Conservation (phyloP, 768 basidiomycete species). For the Tephrocybe sp. region DNA sequence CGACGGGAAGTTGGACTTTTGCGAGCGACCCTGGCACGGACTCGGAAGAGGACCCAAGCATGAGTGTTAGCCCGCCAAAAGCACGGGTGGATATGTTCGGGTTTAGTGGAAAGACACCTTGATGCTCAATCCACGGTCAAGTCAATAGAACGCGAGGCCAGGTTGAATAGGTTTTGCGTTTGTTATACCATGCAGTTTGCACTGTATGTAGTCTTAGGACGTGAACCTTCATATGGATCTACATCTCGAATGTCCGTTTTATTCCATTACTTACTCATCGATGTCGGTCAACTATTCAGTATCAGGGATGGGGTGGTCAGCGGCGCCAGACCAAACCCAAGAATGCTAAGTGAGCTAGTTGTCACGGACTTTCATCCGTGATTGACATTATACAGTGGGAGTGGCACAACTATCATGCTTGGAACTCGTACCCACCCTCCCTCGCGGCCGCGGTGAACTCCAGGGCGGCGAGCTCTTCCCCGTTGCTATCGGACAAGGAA, state of each 20-base stretch:
- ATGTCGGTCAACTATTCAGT: not conserved
- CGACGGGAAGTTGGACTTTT: conserved; percentile 71
- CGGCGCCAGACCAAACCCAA: not conserved
- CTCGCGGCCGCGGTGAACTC: conserved; percentile 67
- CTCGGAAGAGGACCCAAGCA: conserved; percentile 15
- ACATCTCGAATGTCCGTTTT: not conserved
- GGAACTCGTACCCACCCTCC: conserved; percentile 58
- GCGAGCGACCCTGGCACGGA: conserved; percentile 41
- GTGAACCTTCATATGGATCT: too few species aligned
- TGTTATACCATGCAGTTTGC: not conserved
- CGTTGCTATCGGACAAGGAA: conserved; percentile 52
- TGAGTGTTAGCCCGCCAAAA: conserved; percentile 12
- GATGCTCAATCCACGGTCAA: not conserved
- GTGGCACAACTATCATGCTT: conserved; percentile 7
- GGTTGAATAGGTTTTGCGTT: not conserved
- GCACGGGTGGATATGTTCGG: conserved; percentile 3
- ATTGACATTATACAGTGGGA: not conserved
- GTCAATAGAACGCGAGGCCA: not conserved
- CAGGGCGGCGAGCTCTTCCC: conserved; percentile 60
- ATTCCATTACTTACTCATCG: not conserved
- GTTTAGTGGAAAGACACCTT: conserved; percentile 1
- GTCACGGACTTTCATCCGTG: not conserved
- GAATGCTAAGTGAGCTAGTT: too few species aligned
- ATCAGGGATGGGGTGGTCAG: too few species aligned
- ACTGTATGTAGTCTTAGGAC: too few species aligned